Percentiles rank a stretch among this genome's conserved stretches.
These are phyloP conservation scores for Chenopodium formosanum DNA, from an alignment of 148 eudicot species.

Conservation along the genomic window DNA sequence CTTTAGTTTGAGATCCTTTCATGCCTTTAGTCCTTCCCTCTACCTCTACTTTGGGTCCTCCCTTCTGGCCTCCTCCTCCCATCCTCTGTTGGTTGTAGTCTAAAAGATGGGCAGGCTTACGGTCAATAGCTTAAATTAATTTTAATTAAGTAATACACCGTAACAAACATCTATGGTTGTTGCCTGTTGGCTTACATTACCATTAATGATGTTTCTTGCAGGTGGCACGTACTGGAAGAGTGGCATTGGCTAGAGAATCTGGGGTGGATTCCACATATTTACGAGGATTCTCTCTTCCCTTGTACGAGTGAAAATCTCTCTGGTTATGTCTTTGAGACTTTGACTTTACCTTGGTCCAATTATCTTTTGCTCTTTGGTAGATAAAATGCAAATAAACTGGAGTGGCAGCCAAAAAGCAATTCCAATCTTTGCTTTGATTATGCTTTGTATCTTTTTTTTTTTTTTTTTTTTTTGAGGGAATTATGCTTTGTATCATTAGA, in stretches of 20 bases:
- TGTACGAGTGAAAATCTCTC: constrained; percentile 8
- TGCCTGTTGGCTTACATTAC: constrained; percentile 12
- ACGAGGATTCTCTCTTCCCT: constrained; percentile 67
- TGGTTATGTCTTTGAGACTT: neutral
- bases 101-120: no score
- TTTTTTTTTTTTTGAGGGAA: no score
- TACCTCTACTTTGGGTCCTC: neutral
- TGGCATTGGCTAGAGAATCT: constrained; percentile 75
- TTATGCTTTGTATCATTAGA: neutral
- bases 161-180: neutral
- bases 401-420: neutral
- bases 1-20: constrained; percentile 1
- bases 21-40: neutral
- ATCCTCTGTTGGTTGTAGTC: no score
- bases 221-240: constrained; percentile 93
- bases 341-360: neutral
- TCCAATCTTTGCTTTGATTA: neutral
- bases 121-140: no score
- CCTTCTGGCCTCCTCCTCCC: no score
- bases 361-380: neutral
- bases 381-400: neutral
- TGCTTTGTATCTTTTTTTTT: neutral
- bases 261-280: constrained; percentile 77
- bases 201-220: constrained; percentile 12
- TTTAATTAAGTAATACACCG: no score